These are phyloP conservation scores for Fusarium clavum DNA, from an alignment of 2,329 filamentous ascomycete genomes.

Conservation along the genomic window DNA sequence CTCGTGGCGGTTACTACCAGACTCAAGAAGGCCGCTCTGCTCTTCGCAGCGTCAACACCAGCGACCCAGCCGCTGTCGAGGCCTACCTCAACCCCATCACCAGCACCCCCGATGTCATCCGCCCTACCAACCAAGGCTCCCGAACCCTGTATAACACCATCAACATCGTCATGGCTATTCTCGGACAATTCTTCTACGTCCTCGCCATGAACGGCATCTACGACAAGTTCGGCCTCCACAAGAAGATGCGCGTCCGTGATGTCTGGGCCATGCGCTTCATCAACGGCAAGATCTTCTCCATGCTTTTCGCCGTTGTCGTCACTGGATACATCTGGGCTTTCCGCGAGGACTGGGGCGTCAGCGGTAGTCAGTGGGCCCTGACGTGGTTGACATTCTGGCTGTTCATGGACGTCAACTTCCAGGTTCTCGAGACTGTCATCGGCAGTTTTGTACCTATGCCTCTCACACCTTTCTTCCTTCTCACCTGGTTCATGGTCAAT, in stretches of 20 bases:
- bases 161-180: constrained; percentile 52
- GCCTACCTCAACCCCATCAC: constrained; percentile 52
- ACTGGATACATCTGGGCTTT: constrained; percentile 60
- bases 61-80: constrained; percentile 42
- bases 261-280: constrained; percentile 43
- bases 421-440: constrained; percentile 53
- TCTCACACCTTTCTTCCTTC: constrained; percentile 56
- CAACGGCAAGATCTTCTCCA: constrained; percentile 49
- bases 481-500: constrained; percentile 58
- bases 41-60: constrained; percentile 39
- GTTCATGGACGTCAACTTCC: constrained; percentile 57
- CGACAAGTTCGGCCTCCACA: constrained; percentile 34
- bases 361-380: constrained; percentile 43
- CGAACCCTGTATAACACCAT: constrained; percentile 54
- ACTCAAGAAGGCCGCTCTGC: constrained; percentile 37
- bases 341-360: constrained; percentile 55
- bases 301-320: constrained; percentile 53
- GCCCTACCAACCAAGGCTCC: constrained; percentile 51
- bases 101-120: constrained; percentile 45
- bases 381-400: constrained; percentile 53
- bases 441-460: constrained; percentile 48
- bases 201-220: constrained; percentile 44
- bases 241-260: constrained; percentile 39
- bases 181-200: constrained; percentile 50
- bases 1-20: constrained; percentile 45